Evolutionary conservation across 2,329 filamentous ascomycete species (phyloP), one percentile per base, ranked within the genome.

Genomic region (Xylariaceae sp.): DNA sequence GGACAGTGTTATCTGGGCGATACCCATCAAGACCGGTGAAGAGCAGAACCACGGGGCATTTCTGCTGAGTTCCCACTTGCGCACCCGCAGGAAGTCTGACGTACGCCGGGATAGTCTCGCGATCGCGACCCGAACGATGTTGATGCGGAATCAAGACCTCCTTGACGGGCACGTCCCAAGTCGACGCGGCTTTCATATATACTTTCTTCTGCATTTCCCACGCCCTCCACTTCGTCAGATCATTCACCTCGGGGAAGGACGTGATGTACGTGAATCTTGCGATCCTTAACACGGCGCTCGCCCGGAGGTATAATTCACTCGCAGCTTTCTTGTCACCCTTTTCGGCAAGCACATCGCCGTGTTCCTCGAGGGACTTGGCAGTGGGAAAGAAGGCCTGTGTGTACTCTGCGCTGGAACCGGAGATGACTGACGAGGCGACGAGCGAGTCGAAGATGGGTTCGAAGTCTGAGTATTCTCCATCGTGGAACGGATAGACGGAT

Each of bases 401-500:
- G 68, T 88, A 90, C 19, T 71, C 77, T 42, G 83, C 71, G 55
- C 80, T 81, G 56, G 81, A 83, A 11, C 81, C 83, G 59, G 89
- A 83, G 64, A 85, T 81, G 65, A 85, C 75, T 58, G 79, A 71
- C 60, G 78, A 70, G 54, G 76, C 67, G 42, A 85, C 79, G 40
- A 90, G 70, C 48, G 79, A 70, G n/a, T 77, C 65, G 44, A 88
- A 87, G 31, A 90, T 75, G 15, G 84, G 84, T 58, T 80, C 76
- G 62, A 90, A 89, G 67, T 90, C 87, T 49, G 81, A 74, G 50
- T 78, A 77, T 4, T 75, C 71, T 43, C 83, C 81, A 67, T 90
- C 87, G 72, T 90, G 87, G 73, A 90, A 90, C 0, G 85, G 84
- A 59, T 88, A 87, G 9, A 89, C 74, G 49, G 81, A 76, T 68